These are phyloP conservation scores for Stemphylium lycopersici DNA, from an alignment of 2,329 filamentous ascomycete genomes.

Conservation along the genomic window DNA sequence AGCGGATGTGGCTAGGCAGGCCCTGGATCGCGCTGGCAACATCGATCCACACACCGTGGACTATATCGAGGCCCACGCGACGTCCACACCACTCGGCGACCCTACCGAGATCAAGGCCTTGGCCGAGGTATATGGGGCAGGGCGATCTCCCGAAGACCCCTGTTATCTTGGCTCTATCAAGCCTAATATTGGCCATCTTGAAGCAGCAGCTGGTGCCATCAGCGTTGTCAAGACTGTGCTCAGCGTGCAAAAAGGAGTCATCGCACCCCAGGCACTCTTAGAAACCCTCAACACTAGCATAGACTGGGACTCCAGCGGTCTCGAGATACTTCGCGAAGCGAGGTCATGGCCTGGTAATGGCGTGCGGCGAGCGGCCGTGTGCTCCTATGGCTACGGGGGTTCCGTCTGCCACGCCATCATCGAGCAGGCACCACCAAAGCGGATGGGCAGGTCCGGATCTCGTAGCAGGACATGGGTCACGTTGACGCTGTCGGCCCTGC, in stretches of 20 bases:
- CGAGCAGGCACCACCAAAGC: constrained; percentile 8
- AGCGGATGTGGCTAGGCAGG: constrained; percentile 34
- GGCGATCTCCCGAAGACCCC: constrained; percentile 9
- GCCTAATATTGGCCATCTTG: constrained; percentile 42
- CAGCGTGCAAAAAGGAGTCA: constrained; percentile 38
- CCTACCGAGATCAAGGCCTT: constrained; percentile 36
- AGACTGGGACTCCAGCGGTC: constrained; percentile 14
- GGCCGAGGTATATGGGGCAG: constrained; percentile 23
- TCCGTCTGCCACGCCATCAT: constrained; percentile 19
- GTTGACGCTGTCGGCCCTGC: not conserved
- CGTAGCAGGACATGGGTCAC: not conserved
- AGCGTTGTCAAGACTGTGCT: constrained; percentile 35
- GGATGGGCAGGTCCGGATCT: not conserved
- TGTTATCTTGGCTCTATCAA: constrained; percentile 42
- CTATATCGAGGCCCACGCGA: constrained; percentile 57
- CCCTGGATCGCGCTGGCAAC: constrained; percentile 41
- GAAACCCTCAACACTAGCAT: constrained; percentile 23
- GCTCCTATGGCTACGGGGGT: constrained; percentile 28
- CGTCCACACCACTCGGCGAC: constrained; percentile 62
- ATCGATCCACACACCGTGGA: constrained; percentile 36
- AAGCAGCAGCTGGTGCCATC: constrained; percentile 12
- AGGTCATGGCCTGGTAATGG: constrained; percentile 19
- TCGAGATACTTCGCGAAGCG: constrained; percentile 20
- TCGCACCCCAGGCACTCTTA: constrained; percentile 31
- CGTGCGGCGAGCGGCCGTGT: constrained; percentile 16